These are phyloP conservation scores for Kodamaea fungicola DNA, from an alignment of 1,139 yeast genomes.

Conservation along the genomic window DNA sequence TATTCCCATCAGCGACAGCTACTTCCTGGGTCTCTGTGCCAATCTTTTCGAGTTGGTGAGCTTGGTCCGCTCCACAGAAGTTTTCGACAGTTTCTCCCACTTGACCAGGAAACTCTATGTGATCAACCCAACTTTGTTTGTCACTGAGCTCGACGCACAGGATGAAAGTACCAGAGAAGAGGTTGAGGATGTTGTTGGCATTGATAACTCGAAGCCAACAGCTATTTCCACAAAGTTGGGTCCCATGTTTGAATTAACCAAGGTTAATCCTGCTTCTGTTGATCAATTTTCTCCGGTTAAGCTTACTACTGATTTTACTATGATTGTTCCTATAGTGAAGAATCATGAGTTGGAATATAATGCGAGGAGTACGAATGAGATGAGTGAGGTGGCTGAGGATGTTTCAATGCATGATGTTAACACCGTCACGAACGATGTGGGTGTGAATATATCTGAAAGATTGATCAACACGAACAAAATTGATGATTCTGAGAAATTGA, in stretches of 20 bases:
- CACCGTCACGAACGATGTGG: too few relatives aligned
- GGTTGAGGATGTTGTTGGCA: constrained; percentile 31
- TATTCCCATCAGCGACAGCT: constrained; percentile 33
- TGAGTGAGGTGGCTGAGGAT: constrained; percentile 8
- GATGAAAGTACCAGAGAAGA: constrained; percentile 29
- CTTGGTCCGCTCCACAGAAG: constrained; percentile 30
- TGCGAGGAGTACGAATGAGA: not conserved
- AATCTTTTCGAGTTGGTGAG: constrained; percentile 33
- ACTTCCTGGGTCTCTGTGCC: constrained; percentile 25
- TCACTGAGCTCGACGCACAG: constrained; percentile 23
- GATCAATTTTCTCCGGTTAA: constrained; percentile 29
- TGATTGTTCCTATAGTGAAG: constrained; percentile 29
- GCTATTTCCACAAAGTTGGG: constrained; percentile 13
- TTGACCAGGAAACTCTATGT: constrained; percentile 28
- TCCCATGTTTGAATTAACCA: constrained; percentile 28
- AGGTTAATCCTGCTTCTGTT: constrained; percentile 18
- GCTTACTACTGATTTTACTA: constrained; percentile 34
- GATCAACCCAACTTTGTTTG: constrained; percentile 28
- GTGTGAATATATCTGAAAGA: too few relatives aligned
- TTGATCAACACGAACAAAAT: too few relatives aligned
- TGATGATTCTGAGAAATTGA: too few relatives aligned
- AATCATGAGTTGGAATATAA: constrained; percentile 14
- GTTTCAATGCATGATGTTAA: constrained; percentile 3
- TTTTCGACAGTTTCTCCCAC: constrained; percentile 21
- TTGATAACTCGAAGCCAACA: constrained; percentile 21